phyloP scores from a whole-genome alignment of 495 filamentous ascomycete species.

The Hyaloscypha hepaticicola region DNA sequence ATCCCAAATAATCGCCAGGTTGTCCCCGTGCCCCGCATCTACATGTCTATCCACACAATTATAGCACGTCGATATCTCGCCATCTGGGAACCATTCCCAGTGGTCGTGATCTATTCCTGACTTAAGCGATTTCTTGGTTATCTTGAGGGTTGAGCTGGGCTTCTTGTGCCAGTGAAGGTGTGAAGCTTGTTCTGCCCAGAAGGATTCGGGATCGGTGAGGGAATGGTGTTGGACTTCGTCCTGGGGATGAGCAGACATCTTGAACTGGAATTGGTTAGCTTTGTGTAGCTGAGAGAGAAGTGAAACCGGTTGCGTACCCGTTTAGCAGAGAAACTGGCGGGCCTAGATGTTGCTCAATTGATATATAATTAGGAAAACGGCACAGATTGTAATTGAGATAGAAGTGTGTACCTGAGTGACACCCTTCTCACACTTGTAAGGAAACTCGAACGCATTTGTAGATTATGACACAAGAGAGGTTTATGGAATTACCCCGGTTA shows the following conservation, averaged over 20 bases:
- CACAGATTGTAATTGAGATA: not conserved
- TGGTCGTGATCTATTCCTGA: slow-evolving; percentile 46
- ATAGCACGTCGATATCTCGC: slow-evolving; percentile 85
- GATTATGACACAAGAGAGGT: not conserved
- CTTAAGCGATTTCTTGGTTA: slow-evolving; percentile 42
- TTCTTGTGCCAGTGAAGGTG: slow-evolving; percentile 78
- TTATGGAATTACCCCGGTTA: slow-evolving; percentile 10
- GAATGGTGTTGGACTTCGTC: slow-evolving; percentile 54
- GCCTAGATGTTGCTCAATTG: not conserved
- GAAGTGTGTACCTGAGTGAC: not conserved
- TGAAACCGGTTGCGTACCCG: not conserved
- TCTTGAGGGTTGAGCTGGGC: slow-evolving; percentile 50
- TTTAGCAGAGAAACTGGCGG: not conserved
- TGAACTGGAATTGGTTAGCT: slow-evolving; percentile 6
- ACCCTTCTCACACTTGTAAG: not conserved
- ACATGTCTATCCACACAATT: slow-evolving; percentile 93
- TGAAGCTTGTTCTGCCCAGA: slow-evolving; percentile 75
- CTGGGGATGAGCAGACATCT: slow-evolving; percentile 40
- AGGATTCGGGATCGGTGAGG: slow-evolving; percentile 60
- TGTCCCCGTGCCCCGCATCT: slow-evolving; percentile 65
- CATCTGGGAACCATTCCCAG: slow-evolving; percentile 89
- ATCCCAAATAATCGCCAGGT: slow-evolving; percentile 81
- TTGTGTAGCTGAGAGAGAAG: not conserved
- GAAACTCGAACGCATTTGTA: not conserved
- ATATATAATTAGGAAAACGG: not conserved